Conservation (phyloP, 1,139 yeast species). For the Pneumocystis sp. region DNA sequence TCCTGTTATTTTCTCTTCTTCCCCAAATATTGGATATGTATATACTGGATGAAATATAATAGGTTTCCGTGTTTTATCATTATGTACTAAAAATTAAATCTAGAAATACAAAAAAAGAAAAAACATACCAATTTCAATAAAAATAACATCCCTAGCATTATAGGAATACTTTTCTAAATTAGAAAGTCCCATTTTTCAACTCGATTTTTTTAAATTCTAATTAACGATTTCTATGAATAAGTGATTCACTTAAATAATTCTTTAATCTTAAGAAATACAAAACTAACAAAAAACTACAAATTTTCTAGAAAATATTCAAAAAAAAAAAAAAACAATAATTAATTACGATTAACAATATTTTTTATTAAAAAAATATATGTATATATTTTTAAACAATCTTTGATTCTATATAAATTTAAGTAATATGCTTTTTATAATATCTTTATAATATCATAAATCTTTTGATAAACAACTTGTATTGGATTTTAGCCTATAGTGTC, state of each 20-base stretch:
- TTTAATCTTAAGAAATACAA: neutral
- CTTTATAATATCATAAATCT: too few species aligned
- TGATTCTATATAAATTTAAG: too few species aligned
- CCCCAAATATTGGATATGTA: conserved; percentile 90
- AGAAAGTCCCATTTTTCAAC: neutral
- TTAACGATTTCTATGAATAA: neutral
- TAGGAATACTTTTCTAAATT: neutral
- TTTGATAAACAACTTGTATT: neutral
- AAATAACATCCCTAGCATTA: neutral
- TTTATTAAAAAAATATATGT: too few species aligned
- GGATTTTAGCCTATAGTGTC: neutral
- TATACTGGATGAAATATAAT: conserved; percentile 39
- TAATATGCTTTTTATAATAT: too few species aligned
- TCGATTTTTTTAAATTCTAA: neutral
- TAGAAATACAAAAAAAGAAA: neutral
- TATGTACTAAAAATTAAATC: neutral
- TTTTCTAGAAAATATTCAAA: too few species aligned
- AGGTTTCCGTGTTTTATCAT: neutral
- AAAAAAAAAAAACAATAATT: too few species aligned
- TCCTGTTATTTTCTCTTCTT: conserved; percentile 77
- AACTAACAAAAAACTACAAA: too few species aligned
- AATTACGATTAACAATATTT: too few species aligned
- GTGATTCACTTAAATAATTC: neutral
- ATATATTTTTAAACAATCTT: neutral
- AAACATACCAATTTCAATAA: neutral